Conservation (phyloP, 495 filamentous ascomycete species). For the Aspergillus panamensis region DNA sequence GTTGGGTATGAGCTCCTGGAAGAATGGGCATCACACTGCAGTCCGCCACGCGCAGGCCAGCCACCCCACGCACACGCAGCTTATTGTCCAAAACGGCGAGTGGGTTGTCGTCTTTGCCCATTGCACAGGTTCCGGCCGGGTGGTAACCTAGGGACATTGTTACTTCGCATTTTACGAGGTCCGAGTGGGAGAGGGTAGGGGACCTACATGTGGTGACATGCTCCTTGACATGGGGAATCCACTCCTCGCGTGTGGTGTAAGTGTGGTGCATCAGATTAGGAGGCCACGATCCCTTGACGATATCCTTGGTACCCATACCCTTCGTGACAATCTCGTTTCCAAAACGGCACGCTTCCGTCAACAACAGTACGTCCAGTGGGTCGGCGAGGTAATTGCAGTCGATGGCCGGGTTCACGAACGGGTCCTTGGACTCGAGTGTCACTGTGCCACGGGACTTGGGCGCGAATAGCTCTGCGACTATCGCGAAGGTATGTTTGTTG, state of each 20-base stretch:
- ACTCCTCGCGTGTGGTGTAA: slow-evolving; percentile 46
- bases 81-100: slow-evolving; percentile 54
- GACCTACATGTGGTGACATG: slow-evolving; percentile 52
- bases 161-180: not conserved
- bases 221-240: slow-evolving; percentile 46
- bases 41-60: slow-evolving; percentile 53
- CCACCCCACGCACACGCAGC: slow-evolving; percentile 50
- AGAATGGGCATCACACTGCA: slow-evolving; percentile 54
- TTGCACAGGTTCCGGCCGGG: slow-evolving; percentile 51
- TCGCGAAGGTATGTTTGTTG: slow-evolving; percentile 41
- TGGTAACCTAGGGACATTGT: slow-evolving; percentile 42
- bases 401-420: slow-evolving; percentile 41
- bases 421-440: slow-evolving; percentile 34
- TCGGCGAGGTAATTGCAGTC: slow-evolving; percentile 50
- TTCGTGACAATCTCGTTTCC: slow-evolving; percentile 54
- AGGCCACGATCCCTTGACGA: slow-evolving; percentile 55
- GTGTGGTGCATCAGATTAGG: slow-evolving; percentile 42
- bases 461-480: slow-evolving; percentile 40
- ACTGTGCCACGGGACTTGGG: slow-evolving; percentile 43
- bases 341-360: slow-evolving; percentile 48
- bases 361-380: slow-evolving; percentile 45
- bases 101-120: slow-evolving; percentile 44
- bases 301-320: slow-evolving; percentile 51
- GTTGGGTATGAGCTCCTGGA: slow-evolving; percentile 55
- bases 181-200: not conserved